phyloP scores from a whole-genome alignment of 2,329 filamentous ascomycete species.

The Tolypocladium pustulatum region DNA sequence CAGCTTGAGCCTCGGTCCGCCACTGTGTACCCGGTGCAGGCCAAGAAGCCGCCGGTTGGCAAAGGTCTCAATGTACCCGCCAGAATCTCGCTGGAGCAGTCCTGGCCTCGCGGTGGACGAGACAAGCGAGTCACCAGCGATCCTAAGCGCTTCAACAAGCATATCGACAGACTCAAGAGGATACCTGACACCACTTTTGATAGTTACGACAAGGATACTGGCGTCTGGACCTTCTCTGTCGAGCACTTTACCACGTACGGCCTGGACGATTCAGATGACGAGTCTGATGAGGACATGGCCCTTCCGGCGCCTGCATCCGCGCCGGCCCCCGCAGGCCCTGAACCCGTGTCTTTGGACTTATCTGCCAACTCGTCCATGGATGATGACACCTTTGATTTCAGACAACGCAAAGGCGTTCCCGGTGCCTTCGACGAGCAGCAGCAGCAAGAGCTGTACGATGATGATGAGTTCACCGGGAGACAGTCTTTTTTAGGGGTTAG shows the following conservation, averaged over 20 bases:
- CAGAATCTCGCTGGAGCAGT: conserved; percentile 79
- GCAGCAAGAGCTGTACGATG: conserved; percentile 41
- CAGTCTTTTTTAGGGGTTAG: conserved; percentile 90
- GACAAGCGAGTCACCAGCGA: conserved; percentile 43
- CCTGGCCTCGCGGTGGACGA: conserved; percentile 64
- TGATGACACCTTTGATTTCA: conserved; percentile 50
- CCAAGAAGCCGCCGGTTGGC: conserved; percentile 72
- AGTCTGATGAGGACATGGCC: conserved; percentile 43
- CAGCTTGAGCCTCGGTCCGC: conserved; percentile 66
- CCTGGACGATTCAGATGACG: conserved; percentile 69
- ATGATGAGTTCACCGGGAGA: conserved; percentile 43
- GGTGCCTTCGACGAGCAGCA: conserved; percentile 72
- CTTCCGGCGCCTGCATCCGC: conserved; percentile 14
- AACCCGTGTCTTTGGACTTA: conserved; percentile 10
- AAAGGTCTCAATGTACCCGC: conserved; percentile 89
- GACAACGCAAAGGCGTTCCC: conserved; percentile 47
- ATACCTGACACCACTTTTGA: conserved; percentile 76
- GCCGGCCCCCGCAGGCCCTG: conserved; percentile 5
- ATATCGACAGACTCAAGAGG: conserved; percentile 69
- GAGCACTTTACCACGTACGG: conserved; percentile 96
- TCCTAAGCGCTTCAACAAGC: conserved; percentile 64
- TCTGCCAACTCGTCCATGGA: conserved; percentile 23
- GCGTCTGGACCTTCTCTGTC: conserved; percentile 87
- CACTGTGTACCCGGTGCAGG: conserved; percentile 73
- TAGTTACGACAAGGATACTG: conserved; percentile 66